Base-by-base conservation (phyloP, 1,284 basidiomycete genomes). In the Heterobasidion parviporum region DNA sequence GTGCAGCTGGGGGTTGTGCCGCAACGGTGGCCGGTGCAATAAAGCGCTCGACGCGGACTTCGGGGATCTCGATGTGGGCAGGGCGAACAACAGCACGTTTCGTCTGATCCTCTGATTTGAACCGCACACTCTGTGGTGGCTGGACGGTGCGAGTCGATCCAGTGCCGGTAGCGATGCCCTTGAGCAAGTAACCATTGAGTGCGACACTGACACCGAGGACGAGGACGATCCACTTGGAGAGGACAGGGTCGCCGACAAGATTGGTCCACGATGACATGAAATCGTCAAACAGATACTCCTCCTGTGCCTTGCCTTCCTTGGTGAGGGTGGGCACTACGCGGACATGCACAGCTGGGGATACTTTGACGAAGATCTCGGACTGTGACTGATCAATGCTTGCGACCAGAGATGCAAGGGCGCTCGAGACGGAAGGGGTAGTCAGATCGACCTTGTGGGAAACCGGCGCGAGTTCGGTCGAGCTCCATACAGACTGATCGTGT, bases 151-250 rank as follows among this genome's bases (percentile, higher is more conserved):
- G 71, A 58, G 77, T 73, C 14, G 60, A 59, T 9, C 59, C 59
- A 12, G 71, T 71, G 5, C 72, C 72, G 2, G 75, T 62, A 12
- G 77, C 76, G 43, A 73, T 85, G 7, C 87, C 87, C 71, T 94
- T 96, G 60, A 99, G 80, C 36, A 99, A 77, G 68, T 94, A 98
- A 1, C 94, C 94, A 65, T 99, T 99, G 60, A 99, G 77, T 59
- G 89, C 83, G 60, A 99, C 87, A 60, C 89, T 93, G 62, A 96
- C 81, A 3, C 85, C 88, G 36, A 99, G 83, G 15, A 90, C 78
- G 54, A 94, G 78, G 55, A 98, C 90, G 64, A 99, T 96, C 92
- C 93, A 97, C 75, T 99, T 99, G 66, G 85, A 89, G 62, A 99
- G 75, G 55, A 98, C 84, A 0, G 96, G 96, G 67, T 99, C 96